Conservation (phyloP, 805 yeast genomes). For the Candida boleticola region DNA sequence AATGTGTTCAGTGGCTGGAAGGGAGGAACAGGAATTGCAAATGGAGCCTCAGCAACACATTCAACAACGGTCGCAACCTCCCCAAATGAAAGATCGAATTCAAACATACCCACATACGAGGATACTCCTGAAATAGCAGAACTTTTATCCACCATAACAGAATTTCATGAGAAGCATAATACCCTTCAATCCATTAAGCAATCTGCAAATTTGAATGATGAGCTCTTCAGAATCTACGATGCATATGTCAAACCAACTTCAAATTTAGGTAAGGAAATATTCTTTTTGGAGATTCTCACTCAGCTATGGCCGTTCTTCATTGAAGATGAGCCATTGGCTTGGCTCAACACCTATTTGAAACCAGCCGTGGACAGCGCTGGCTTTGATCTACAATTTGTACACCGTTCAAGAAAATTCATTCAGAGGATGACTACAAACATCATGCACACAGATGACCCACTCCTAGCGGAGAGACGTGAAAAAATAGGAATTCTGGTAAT, state of each 20-base stretch:
- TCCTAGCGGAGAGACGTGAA: conserved; percentile 16
- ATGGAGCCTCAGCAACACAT: neutral
- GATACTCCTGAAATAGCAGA: conserved; percentile 11
- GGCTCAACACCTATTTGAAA: conserved; percentile 49
- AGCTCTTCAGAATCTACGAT: conserved; percentile 33
- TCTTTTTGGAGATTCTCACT: conserved; percentile 39
- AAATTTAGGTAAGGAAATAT: conserved; percentile 29
- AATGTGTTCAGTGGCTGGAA: conserved; percentile 13
- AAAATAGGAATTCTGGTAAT: conserved; percentile 21
- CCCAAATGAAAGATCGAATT: neutral
- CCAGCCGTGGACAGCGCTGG: conserved; percentile 64
- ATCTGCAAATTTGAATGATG: conserved; percentile 31
- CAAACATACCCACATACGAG: neutral
- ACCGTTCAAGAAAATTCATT: conserved; percentile 27
- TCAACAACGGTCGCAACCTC: neutral
- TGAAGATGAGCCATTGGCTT: conserved; percentile 34
- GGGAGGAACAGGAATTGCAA: neutral
- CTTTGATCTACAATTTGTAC: conserved; percentile 36
- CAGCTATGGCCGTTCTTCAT: conserved; percentile 30
- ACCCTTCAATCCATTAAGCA: conserved; percentile 27
- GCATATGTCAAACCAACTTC: conserved; percentile 25
- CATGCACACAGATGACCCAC: conserved; percentile 19
- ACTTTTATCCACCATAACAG: conserved; percentile 13
- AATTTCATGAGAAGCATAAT: conserved; percentile 30
- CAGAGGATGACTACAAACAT: conserved; percentile 15